Base-by-base conservation (phyloP, 768 basidiomycete genomes). In the Serendipita vermifera region DNA sequence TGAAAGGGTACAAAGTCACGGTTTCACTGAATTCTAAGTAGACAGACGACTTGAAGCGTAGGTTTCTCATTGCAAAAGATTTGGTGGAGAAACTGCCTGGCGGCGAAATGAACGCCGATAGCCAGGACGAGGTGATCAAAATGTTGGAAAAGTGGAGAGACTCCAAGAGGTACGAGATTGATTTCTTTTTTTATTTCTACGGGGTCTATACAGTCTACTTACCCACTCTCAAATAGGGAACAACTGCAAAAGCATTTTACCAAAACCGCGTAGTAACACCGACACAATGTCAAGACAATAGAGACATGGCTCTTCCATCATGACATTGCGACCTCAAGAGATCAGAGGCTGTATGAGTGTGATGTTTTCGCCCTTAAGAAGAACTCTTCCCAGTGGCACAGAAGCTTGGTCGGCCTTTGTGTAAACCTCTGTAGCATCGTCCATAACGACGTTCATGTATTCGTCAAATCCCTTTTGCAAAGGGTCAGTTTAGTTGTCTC, bases 401-500 rank as follows among this genome's bases (percentile, higher is more conserved):
- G 98, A 74, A 59, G 89, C 82, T 70, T 81, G 73, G 63, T 85
- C 82, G 59, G 89, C 90, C 67, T 91, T 90, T 48, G 92, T 81
- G 65, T 81, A 94, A 9, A 96, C 83, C 69, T 99, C 94, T 54
- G 80, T 78, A 39, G 93, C 90, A 48, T 96, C 88, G 62, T 99
- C 94, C 22, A 99, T 72, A 33, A 97, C 88, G 29, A 99, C 72
- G 66, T 99, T 99, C 94, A 99, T 99, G 72, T 97, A 99, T 69
- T 99, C 94, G 67, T 99, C 94, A 64, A 99, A 99, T 36, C 94
- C 93, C 94, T 97, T 65, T n/a, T 17, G 38, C 11, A 26, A 11
- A 32, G 64, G 74, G 75, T 57, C 74, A 75, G 68, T 69, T 65
- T 59, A 64, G 66, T 64, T 58, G 68, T 59, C 67, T 64, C 60